A percentile compares a stretch with the other conserved stretches of the same genome.
These are phyloP conservation scores for Suhomyces guaymorum DNA, from an alignment of 1,139 yeast genomes.

Conservation along the genomic window DNA sequence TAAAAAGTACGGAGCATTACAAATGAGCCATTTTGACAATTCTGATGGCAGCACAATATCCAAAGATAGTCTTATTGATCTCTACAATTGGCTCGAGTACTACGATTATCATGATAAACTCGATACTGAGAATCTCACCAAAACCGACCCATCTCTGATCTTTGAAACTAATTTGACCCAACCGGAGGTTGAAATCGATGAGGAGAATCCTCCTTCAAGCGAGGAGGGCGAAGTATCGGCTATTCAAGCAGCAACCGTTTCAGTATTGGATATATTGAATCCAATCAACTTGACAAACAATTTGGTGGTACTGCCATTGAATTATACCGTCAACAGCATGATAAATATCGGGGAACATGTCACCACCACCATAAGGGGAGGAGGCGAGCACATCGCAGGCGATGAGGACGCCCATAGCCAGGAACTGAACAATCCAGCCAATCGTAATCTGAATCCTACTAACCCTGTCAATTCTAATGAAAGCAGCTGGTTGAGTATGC, in stretches of 20 bases:
- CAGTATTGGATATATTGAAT: conserved; percentile 33
- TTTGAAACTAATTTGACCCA: conserved; percentile 17
- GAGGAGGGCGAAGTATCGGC: conserved; percentile 6
- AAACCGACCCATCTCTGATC: conserved; percentile 19
- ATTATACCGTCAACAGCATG: conserved; percentile 39
- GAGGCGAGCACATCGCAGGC: conserved; percentile 8
- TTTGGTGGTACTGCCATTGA: conserved; percentile 42
- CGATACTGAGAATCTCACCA: conserved; percentile 21
- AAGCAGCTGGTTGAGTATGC: conserved; percentile 32
- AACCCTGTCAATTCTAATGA: no score
- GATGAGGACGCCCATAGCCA: no score
- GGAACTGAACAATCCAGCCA: no score
- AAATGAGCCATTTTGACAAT: conserved; percentile 18
- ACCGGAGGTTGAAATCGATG: conserved; percentile 8
- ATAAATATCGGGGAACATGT: conserved; percentile 17
- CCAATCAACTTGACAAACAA: conserved; percentile 40
- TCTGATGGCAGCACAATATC: conserved; percentile 13
- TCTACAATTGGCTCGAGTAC: conserved; percentile 38
- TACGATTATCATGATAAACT: conserved; percentile 35
- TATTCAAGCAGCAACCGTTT: conserved; percentile 4
- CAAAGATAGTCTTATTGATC: conserved; percentile 22
- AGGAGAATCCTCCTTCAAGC: not conserved
- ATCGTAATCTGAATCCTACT: no score
- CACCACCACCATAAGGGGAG: conserved; percentile 6
- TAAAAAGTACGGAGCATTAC: conserved; percentile 38